Conservation (phyloP, 2,329 filamentous ascomycete genomes). For the Hypoxylon rubiginosum region DNA sequence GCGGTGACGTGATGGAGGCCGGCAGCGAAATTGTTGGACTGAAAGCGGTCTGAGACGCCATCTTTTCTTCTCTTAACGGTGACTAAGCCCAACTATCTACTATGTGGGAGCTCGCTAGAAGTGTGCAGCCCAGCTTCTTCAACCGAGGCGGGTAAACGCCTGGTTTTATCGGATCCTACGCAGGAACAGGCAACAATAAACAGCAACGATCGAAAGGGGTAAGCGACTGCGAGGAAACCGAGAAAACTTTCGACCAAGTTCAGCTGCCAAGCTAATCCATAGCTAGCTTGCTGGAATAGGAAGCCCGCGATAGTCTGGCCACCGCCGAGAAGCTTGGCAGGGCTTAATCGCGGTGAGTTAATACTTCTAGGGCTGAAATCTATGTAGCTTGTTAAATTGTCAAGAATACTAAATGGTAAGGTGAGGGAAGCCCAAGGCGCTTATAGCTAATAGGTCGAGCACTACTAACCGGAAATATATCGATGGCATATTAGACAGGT, state of each 20-base stretch:
- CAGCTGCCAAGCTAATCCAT: neutral
- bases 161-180: neutral
- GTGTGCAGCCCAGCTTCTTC: neutral
- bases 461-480: too few species aligned
- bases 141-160: neutral
- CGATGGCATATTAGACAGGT: too few species aligned
- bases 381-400: neutral
- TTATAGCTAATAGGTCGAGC: too few species aligned
- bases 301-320: neutral
- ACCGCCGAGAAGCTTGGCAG: neutral
- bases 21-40: neutral
- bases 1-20: conserved; percentile 20
- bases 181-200: neutral
- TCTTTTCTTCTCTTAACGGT: conserved; percentile 2
- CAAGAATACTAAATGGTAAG: neutral
- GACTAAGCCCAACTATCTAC: neutral
- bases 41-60: conserved; percentile 22
- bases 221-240: neutral
- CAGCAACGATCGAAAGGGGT: neutral
- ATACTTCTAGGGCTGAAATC: too few species aligned
- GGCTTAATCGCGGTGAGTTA: neutral
- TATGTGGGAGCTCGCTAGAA: neutral
- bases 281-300: neutral
- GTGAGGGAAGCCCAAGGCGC: neutral
- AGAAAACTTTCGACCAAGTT: neutral